Percentiles rank a stretch among this genome's conserved stretches.
These are phyloP conservation scores for Ogataea neopini DNA, from an alignment of 805 yeast species.

Conservation along the genomic window DNA sequence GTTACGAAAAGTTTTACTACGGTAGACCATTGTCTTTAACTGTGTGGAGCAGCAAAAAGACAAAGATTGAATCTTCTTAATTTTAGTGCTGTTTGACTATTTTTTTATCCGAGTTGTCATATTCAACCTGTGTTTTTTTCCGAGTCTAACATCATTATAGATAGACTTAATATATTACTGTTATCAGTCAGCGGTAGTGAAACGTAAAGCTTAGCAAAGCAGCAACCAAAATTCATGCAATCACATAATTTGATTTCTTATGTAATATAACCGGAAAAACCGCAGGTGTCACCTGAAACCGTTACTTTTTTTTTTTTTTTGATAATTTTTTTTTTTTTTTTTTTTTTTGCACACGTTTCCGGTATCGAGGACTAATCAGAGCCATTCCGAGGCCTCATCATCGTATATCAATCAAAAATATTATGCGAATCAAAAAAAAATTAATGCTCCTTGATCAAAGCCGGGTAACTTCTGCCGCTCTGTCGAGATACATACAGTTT, in stretches of 20 bases:
- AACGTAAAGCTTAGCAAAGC: neutral
- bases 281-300: no score
- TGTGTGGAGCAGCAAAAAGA: constrained; percentile 27
- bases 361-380: neutral
- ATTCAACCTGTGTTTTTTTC: neutral
- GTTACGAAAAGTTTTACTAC: constrained; percentile 31
- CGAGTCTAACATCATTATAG: constrained; percentile 1
- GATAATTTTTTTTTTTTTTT: neutral
- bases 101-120: neutral
- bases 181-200: no score
- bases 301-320: neutral
- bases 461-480: neutral
- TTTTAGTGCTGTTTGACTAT: neutral
- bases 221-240: no score
- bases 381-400: neutral
- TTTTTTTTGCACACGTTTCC: no score
- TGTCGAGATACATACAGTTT: neutral
- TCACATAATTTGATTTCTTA: no score
- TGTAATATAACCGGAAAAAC: no score
- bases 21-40: constrained; percentile 34
- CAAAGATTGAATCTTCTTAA: constrained; percentile 20
- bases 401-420: neutral
- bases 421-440: neutral
- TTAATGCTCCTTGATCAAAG: neutral
- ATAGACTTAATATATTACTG: constrained; percentile 2